phyloP scores from a whole-genome alignment of 352 stramenopile genomes.

The Phytophthora lateralis region DNA sequence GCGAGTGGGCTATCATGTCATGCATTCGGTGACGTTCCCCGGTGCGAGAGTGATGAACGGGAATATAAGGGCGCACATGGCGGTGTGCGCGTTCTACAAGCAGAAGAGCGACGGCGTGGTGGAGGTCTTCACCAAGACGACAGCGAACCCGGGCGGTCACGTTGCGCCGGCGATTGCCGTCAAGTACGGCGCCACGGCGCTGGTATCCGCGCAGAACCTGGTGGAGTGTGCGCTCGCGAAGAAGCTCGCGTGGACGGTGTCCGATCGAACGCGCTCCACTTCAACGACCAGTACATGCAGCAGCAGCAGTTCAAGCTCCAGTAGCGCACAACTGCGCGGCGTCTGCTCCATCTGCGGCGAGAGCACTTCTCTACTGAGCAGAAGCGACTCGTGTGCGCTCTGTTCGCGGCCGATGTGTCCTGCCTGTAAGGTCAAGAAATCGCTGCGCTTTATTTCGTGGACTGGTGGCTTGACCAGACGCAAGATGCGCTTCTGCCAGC shows the following conservation, averaged over 20 bases:
- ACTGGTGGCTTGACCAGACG: slow-evolving; percentile 18
- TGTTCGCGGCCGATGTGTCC: slow-evolving; percentile 30
- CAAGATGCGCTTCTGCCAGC: slow-evolving; percentile 24
- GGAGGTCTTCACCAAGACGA: slow-evolving; percentile 41
- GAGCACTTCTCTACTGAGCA: slow-evolving; percentile 15
- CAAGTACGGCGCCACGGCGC: slow-evolving; percentile 19
- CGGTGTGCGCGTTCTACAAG: slow-evolving; percentile 44
- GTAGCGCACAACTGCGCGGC: not conserved
- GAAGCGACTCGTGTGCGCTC: slow-evolving; percentile 27
- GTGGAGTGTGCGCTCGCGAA: slow-evolving; percentile 49
- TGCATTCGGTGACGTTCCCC: slow-evolving; percentile 54
- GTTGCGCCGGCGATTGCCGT: slow-evolving; percentile 21
- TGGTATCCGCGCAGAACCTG: slow-evolving; percentile 29
- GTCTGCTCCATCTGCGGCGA: slow-evolving; percentile 28
- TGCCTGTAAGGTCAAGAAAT: slow-evolving; percentile 30
- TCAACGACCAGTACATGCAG: slow-evolving; percentile 12
- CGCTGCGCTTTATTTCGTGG: slow-evolving; percentile 23
- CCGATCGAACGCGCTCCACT: slow-evolving; percentile 15
- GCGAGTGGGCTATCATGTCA: slow-evolving; percentile 52
- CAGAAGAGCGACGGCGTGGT: slow-evolving; percentile 32
- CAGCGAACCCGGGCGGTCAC: slow-evolving; percentile 25
- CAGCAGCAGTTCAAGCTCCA: slow-evolving; percentile 24
- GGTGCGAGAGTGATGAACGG: slow-evolving; percentile 24
- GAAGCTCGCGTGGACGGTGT: slow-evolving; percentile 50
- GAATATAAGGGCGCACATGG: slow-evolving; percentile 35